These are phyloP conservation scores for Gossypium stocksii DNA, from an alignment of 345 rosid species.

Conservation along the genomic window DNA sequence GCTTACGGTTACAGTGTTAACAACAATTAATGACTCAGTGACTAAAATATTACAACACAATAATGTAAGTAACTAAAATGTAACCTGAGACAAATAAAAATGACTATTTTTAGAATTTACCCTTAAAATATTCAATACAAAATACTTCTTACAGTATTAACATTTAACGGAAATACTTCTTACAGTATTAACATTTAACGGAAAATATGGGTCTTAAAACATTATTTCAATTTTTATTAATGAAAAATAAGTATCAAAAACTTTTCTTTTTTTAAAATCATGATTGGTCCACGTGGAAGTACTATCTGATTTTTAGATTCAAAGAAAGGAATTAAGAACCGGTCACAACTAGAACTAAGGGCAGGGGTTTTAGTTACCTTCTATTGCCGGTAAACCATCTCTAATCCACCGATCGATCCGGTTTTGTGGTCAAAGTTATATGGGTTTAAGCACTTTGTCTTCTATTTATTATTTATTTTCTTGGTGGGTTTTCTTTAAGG, in stretches of 20 bases:
- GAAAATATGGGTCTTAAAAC: no score
- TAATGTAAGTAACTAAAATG: accelerated
- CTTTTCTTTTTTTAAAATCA: background rate
- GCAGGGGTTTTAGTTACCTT: constrained; percentile 25
- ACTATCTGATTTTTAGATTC: constrained; percentile 7
- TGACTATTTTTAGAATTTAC: no score
- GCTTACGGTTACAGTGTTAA: no score
- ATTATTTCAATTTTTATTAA: no score
- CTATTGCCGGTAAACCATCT: constrained; percentile 30
- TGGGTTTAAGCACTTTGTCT: constrained; percentile 20
- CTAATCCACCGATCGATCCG: constrained; percentile 27
- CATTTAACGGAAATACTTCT: no score
- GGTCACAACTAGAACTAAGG: constrained; percentile 25
- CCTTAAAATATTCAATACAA: no score
- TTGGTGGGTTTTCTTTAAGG: constrained; percentile 31
- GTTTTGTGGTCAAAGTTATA: constrained; percentile 39
- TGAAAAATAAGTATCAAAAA: no score
- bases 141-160: no score
- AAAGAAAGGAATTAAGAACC: constrained; percentile 27
- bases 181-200: no score
- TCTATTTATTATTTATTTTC: constrained; percentile 7
- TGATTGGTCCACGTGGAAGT: constrained; percentile 48
- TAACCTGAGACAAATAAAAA: no score
- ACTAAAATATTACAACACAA: no score
- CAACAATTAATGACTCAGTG: no score